Conservation (phyloP, 352 stramenopile species). For the Phytophthora tubulina region DNA sequence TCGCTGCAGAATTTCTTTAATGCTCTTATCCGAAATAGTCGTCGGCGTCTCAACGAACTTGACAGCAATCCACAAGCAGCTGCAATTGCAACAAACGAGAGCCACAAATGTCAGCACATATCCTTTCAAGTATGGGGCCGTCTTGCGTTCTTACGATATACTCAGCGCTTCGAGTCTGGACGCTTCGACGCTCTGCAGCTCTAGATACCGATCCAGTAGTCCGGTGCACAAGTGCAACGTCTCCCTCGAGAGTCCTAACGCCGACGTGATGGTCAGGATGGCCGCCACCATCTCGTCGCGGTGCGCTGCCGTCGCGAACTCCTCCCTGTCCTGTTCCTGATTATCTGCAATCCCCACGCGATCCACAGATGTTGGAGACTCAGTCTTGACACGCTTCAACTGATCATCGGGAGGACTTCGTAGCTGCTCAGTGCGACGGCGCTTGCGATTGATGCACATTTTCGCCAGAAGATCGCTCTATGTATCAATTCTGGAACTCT, state of each 20-base stretch:
- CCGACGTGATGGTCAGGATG: constrained; percentile 72
- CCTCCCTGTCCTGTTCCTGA: constrained; percentile 13
- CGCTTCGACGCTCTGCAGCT: constrained; percentile 26
- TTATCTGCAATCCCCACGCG: constrained; percentile 15
- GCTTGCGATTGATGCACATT: constrained; percentile 47
- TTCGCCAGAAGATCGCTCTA: neutral
- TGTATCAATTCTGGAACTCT: constrained; percentile 7
- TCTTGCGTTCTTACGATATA: constrained; percentile 57
- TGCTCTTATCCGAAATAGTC: constrained; percentile 64
- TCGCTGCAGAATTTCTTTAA: constrained; percentile 73
- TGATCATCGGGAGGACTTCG: constrained; percentile 25
- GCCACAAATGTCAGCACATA: constrained; percentile 4
- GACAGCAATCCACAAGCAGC: constrained; percentile 76
- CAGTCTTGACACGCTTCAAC: constrained; percentile 35
- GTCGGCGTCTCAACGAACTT: constrained; percentile 75
- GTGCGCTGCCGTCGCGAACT: constrained; percentile 47
- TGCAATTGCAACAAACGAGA: constrained; percentile 19
- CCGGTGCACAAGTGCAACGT: constrained; percentile 70
- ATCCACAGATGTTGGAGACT: constrained; percentile 36
- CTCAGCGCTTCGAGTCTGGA: constrained; percentile 61
- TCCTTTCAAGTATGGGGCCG: neutral
- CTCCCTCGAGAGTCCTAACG: constrained; percentile 63
- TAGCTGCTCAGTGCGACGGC: constrained; percentile 23
- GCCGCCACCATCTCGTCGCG: constrained; percentile 74
- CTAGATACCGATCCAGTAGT: constrained; percentile 65